These are phyloP conservation scores for Venturia oleaginea DNA, from an alignment of 2,329 filamentous ascomycete species.

Conservation along the genomic window DNA sequence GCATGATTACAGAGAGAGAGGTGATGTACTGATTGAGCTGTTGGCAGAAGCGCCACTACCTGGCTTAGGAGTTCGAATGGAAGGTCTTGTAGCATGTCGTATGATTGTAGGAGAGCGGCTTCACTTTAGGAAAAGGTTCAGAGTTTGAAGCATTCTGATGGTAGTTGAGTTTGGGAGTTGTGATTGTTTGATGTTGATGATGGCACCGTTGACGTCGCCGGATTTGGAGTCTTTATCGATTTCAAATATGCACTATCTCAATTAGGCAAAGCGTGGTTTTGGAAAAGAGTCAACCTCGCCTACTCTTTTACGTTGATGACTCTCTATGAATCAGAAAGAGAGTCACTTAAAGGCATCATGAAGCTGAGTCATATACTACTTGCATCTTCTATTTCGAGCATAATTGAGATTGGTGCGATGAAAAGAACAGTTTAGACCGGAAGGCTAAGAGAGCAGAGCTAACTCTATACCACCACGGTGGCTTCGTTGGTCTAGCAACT, in stretches of 20 bases:
- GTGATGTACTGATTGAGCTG: constrained; percentile 34
- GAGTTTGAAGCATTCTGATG: neutral
- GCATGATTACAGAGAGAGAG: constrained; percentile 38
- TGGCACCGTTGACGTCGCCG: neutral
- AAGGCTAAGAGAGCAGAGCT: neutral
- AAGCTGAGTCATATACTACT: neutral
- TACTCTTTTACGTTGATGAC: neutral
- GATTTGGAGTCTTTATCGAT: neutral
- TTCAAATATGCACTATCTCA: neutral
- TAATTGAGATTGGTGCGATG: neutral
- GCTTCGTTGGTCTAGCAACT: too few species aligned
- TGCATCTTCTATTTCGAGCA: neutral
- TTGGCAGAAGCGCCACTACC: constrained; percentile 33
- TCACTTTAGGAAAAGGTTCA: neutral
- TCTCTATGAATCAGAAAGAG: neutral
- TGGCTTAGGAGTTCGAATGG: constrained; percentile 31
- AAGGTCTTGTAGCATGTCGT: constrained; percentile 23
- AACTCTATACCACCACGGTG: neutral
- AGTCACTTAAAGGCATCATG: neutral
- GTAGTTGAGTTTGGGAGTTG: neutral
- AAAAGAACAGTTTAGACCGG: neutral
- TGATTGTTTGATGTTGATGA: neutral
- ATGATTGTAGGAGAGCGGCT: neutral
- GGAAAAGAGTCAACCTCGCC: neutral
- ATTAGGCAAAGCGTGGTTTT: neutral